Evolutionary conservation across 495 filamentous ascomycete species (phyloP), one percentile per base, ranked within the genome.

Genomic region (Xanthoparmelia taractica): DNA sequence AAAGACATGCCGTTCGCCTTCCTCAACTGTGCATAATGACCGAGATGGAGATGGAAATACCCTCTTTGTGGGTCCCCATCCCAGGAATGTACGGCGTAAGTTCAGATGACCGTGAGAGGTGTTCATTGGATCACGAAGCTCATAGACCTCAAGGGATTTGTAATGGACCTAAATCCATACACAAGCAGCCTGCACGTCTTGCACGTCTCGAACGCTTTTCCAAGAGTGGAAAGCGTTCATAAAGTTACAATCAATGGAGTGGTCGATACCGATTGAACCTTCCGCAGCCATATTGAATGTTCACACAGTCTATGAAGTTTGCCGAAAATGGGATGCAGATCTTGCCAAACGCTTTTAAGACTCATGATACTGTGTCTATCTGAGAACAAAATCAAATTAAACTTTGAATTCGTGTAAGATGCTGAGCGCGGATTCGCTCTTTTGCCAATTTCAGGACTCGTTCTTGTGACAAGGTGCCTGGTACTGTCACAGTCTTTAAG

Each of bases 21-120:
- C 52, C 52, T 17, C 52, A 56, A 25, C 29, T 56, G 13, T 12
- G 23, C 36, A 17, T 56, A 25, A 56, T 56, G 52, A 56, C 52
- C 25, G 52, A 56, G 20, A 56, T 56, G 52, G 52, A 25, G 5
- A 33, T 31, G 0, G 52, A 17, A 4, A 56, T n/a, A 33, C 52
- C 52, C 36, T 56, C 52, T 6, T 33, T 56, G 18, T 56, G 52
- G 52, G 29, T 56, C 15, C 52, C 52, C 12, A 31, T 33, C 13
- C 52, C 52, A 20, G 52, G 52, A 12, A 56, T 56, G 52, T 56
- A 56, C 20, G 52, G 52, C 29, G 52, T 56, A 20, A 56, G 52
- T 56, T 6, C 1, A 1, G 27, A 5, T 18, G 4, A 56, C 20
- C 29, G 18, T 11, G 20, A 56, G 0, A n/a, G n/a, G n/a, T n/a